Conservation (phyloP, 495 filamentous ascomycete species). For the Hypoxylon fuscum region DNA sequence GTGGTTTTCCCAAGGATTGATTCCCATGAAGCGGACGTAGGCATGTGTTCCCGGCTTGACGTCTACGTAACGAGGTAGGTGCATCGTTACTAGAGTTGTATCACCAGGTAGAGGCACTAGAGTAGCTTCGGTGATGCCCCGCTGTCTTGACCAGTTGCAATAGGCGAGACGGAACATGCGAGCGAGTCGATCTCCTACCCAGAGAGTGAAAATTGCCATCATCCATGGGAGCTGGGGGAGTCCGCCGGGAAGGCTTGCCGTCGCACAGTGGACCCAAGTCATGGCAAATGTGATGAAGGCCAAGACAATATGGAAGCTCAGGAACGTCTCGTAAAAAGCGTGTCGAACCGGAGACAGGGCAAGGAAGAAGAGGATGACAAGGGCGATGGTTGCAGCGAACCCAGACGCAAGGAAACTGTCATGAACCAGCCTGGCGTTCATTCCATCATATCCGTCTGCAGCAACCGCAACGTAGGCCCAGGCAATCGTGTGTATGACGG, state of each 20-base stretch:
- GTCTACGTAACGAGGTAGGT: conserved; percentile 76
- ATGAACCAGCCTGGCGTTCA: conserved; percentile 56
- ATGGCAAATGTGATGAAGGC: conserved; percentile 68
- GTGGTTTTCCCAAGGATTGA: conserved; percentile 86
- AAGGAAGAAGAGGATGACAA: conserved; percentile 66
- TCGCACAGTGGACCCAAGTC: conserved; percentile 73
- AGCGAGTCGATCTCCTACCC: conserved; percentile 76
- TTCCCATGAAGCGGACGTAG: conserved; percentile 81
- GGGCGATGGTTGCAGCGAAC: conserved; percentile 60
- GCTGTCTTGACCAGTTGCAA: conserved; percentile 68
- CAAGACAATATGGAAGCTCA: conserved; percentile 80
- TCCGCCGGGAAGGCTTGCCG: conserved; percentile 53
- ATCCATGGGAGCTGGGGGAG: conserved; percentile 73
- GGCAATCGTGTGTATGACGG: conserved; percentile 72
- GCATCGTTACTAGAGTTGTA: conserved; percentile 81
- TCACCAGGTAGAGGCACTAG: conserved; percentile 85
- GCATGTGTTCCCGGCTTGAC: conserved; percentile 87
- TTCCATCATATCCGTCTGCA: conserved; percentile 68
- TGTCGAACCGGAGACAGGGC: conserved; percentile 83
- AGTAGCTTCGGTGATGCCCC: conserved; percentile 71
- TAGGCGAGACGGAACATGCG: conserved; percentile 75
- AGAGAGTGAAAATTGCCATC: conserved; percentile 72
- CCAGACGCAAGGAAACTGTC: conserved; percentile 67
- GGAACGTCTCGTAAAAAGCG: conserved; percentile 95
- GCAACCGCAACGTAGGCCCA: conserved; percentile 78